Evolutionary conservation across 208 protist genomes (phyloP).

Genomic region (Trichomonas gallinae): DNA sequence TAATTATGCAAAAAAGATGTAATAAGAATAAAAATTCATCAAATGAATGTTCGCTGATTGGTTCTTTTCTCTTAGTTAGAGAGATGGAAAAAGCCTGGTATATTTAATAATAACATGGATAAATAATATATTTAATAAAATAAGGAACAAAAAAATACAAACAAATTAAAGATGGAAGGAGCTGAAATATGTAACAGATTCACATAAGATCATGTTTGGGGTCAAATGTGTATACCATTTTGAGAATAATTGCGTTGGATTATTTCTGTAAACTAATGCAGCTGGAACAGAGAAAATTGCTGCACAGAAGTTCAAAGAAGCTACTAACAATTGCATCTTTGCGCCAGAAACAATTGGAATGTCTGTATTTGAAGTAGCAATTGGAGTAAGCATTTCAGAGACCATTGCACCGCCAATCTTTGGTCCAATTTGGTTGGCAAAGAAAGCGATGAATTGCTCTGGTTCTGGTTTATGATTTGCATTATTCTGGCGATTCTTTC

Average conservation of each 20-base stretch:
- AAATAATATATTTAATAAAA: no score
- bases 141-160: no score
- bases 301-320: background rate
- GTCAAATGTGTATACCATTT: background rate
- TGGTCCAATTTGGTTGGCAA: background rate
- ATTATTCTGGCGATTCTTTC: background rate
- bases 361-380: background rate
- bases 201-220: background rate
- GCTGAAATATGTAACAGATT: background rate
- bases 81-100: no score
- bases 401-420: background rate
- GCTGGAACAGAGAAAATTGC: background rate
- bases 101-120: no score
- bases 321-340: background rate
- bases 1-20: no score
- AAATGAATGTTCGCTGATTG: no score
- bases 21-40: no score
- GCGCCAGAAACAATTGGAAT: background rate
- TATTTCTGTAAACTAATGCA: background rate
- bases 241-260: background rate
- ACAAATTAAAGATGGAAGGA: background rate
- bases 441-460: background rate
- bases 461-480: background rate
- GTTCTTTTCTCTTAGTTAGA: no score
- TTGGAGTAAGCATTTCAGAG: background rate